Conservation (phyloP, 1,139 yeast species). For the Magnusiomyces suaveolens region DNA sequence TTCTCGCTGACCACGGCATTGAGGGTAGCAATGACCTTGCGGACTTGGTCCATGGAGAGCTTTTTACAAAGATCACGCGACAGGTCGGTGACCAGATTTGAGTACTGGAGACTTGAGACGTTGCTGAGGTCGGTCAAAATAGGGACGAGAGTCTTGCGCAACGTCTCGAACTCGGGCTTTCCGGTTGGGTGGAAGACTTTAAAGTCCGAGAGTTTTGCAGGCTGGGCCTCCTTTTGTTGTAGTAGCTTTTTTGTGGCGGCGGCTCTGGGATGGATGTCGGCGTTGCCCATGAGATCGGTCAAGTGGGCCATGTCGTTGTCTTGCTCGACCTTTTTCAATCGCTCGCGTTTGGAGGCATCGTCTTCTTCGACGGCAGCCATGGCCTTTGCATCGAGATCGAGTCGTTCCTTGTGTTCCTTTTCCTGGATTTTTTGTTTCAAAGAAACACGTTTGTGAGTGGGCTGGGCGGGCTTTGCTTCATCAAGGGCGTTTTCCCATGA, state of each 20-base stretch:
- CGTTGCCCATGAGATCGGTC: slow-evolving; percentile 82
- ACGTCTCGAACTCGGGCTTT: slow-evolving; percentile 72
- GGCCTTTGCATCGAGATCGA: slow-evolving; percentile 33
- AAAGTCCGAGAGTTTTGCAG: slow-evolving; percentile 33
- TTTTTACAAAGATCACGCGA: slow-evolving; percentile 79
- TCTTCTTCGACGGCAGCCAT: slow-evolving; percentile 34
- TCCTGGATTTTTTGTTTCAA: slow-evolving; percentile 31
- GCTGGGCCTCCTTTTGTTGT: slow-evolving; percentile 35
- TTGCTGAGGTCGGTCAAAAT: slow-evolving; percentile 56
- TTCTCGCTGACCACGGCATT: slow-evolving; percentile 76
- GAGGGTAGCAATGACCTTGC: slow-evolving; percentile 80
- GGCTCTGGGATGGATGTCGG: slow-evolving; percentile 42
- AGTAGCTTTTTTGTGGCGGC: slow-evolving; percentile 35
- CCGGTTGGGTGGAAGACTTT: slow-evolving; percentile 62
- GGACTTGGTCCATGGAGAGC: slow-evolving; percentile 65
- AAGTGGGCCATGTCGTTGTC: slow-evolving; percentile 86
- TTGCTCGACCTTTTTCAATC: slow-evolving; percentile 69
- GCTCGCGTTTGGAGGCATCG: slow-evolving; percentile 49
- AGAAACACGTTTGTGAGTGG: slow-evolving; percentile 31
- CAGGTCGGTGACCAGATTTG: slow-evolving; percentile 72
- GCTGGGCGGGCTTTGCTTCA: slow-evolving; percentile 29
- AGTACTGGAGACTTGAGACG: slow-evolving; percentile 49
- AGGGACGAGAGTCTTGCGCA: slow-evolving; percentile 69
- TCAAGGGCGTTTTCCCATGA: slow-evolving; percentile 57
- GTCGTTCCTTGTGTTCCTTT: slow-evolving; percentile 33